Percentiles rank a stretch among this genome's conserved stretches.
phyloP scores from a whole-genome alignment of 129 eudicot species.

The Mikania micrantha region DNA sequence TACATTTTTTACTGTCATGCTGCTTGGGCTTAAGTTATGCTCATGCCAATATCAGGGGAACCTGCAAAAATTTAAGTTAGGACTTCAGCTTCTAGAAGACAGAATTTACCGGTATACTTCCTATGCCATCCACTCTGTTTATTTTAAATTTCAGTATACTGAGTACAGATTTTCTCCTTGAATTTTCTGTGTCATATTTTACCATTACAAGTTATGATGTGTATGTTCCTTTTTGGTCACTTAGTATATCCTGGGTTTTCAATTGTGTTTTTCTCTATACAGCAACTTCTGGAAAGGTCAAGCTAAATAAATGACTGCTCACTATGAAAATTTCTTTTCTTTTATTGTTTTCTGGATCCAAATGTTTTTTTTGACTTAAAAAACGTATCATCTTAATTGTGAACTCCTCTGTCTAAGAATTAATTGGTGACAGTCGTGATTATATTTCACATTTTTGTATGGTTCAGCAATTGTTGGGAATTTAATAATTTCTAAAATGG shows the following conservation, averaged over 20 bases:
- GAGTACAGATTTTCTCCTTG: not conserved
- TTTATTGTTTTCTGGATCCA: not conserved
- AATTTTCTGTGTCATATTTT: constrained; percentile 2
- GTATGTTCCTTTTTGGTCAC: not conserved
- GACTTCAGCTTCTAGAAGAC: constrained; percentile 97
- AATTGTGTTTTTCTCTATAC: not conserved
- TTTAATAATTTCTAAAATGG: constrained; percentile 17
- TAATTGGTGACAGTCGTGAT: not conserved
- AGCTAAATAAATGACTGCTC: constrained; percentile 29
- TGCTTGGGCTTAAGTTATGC: constrained; percentile 87
- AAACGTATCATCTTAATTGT: not conserved
- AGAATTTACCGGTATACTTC: constrained; percentile 88
- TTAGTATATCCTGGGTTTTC: not conserved
- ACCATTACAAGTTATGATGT: not conserved
- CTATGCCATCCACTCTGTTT: not conserved
- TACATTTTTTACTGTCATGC: constrained; percentile 91
- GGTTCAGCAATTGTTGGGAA: not conserved
- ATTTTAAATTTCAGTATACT: not conserved
- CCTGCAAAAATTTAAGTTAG: constrained; percentile 58
- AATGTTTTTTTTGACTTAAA: not conserved
- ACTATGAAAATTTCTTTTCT: constrained; percentile 3
- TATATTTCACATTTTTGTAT: not conserved
- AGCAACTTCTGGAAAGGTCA: not conserved
- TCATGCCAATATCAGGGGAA: constrained; percentile 81
- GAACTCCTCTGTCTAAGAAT: constrained; percentile 4